phyloP scores from a whole-genome alignment of 1,139 yeast species.

The Hyphopichia khmerensis region DNA sequence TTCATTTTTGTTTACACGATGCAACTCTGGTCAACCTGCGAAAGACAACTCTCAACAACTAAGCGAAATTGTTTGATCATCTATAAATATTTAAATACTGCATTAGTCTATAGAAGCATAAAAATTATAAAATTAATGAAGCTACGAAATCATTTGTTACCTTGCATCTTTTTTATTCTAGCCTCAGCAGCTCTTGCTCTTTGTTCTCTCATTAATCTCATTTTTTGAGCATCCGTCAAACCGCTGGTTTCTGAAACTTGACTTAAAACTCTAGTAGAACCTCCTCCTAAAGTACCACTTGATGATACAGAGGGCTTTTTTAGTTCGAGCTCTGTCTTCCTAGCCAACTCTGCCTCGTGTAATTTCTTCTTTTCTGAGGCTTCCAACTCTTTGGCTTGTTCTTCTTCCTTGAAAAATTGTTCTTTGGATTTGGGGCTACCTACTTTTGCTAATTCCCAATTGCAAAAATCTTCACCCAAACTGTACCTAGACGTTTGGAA shows the following conservation, averaged over 20 bases:
- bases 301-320: slow-evolving; percentile 33
- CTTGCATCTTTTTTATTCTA: slow-evolving; percentile 43
- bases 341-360: slow-evolving; percentile 42
- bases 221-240: slow-evolving; percentile 63
- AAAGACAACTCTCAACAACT: too few species aligned
- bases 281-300: slow-evolving; percentile 29
- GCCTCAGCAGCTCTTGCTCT: slow-evolving; percentile 98
- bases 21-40: background rate
- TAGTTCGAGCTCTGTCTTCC: slow-evolving; percentile 38
- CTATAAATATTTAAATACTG: background rate
- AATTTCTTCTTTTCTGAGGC: slow-evolving; percentile 36
- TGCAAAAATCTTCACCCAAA: slow-evolving; percentile 66
- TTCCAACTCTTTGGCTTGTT: slow-evolving; percentile 29
- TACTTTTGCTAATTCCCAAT: slow-evolving; percentile 71
- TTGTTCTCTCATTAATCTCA: slow-evolving; percentile 85
- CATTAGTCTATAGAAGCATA: background rate
- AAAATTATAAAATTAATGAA: background rate
- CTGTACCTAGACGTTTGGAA: slow-evolving; percentile 69
- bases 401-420: slow-evolving; percentile 50
- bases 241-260: slow-evolving; percentile 29
- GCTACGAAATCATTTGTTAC: background rate
- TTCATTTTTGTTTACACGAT: slow-evolving; percentile 1
- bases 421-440: slow-evolving; percentile 66
- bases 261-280: slow-evolving; percentile 7
- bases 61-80: background rate